Evolutionary conservation across 495 filamentous ascomycete species (phyloP).

Genomic region (Pseudevernia furfuracea): DNA sequence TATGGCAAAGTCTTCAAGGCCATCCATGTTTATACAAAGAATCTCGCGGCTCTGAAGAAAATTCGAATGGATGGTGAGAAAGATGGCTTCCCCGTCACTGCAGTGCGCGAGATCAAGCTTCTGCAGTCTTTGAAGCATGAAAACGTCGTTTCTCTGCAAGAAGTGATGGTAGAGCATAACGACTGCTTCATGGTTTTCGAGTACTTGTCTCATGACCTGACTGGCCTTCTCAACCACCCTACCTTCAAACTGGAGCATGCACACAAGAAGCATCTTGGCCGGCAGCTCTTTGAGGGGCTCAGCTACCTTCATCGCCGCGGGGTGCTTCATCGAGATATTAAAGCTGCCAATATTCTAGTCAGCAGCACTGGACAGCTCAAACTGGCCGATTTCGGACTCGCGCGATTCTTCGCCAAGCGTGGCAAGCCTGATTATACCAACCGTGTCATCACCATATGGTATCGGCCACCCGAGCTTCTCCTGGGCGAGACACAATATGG

Average conservation of each 20-base stretch:
- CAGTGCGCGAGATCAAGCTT: slow-evolving; percentile 92
- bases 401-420: slow-evolving; percentile 93
- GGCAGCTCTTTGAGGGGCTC: slow-evolving; percentile 89
- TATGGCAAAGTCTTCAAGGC: slow-evolving; percentile 98
- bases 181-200: slow-evolving; percentile 99
- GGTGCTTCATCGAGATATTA: slow-evolving; percentile 92
- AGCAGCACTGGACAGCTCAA: slow-evolving; percentile 83
- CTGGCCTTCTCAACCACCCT: slow-evolving; percentile 84
- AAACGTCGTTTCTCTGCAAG: slow-evolving; percentile 80
- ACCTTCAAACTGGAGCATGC: slow-evolving; percentile 76
- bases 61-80: slow-evolving; percentile 94
- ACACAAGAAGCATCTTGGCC: slow-evolving; percentile 89
- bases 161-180: slow-evolving; percentile 98
- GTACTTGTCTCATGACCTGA: slow-evolving; percentile 92
- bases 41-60: slow-evolving; percentile 86
- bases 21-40: slow-evolving; percentile 78
- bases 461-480: slow-evolving; percentile 56
- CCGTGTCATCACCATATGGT: slow-evolving; percentile 76
- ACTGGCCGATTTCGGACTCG: slow-evolving; percentile 91
- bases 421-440: slow-evolving; percentile 96
- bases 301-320: slow-evolving; percentile 91
- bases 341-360: slow-evolving; percentile 90
- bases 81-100: slow-evolving; percentile 96
- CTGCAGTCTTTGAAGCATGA: slow-evolving; percentile 86
- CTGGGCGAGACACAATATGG: slow-evolving; percentile 93